Evolutionary conservation across 257 asterid species (phyloP), one percentile per base, ranked within the genome.

Genomic region (Nicotiana noctiflora): DNA sequence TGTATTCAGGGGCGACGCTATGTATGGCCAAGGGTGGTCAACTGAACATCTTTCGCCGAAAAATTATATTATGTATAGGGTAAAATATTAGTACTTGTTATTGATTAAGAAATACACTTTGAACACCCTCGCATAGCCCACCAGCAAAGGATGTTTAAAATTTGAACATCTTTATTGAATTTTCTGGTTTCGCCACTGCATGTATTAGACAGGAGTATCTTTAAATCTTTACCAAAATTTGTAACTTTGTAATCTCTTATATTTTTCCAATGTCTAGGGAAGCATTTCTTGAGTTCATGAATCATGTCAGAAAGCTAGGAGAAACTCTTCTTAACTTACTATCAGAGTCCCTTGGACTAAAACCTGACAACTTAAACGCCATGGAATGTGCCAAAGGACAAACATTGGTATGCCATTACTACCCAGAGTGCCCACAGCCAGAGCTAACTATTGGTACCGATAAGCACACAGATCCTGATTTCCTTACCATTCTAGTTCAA

Each of bases 311-410:
- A 2, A 55, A 77, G 46, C 79, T 92, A n/a, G 93, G 89, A 40
- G 84, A 85, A 51, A 86, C 84, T 49, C 57, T 93, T 19, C 81
- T 88, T 14, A 88, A 81, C 60, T 57, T 92, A n/a, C 75, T 92
- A 78, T 89, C 97, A 0, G 97, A 92, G 83, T 96, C 94, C n/a
- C 92, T 94, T 12, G 95, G 90, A 9, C 86, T 94, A n/a, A 81
- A 91, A 81, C 76, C 74, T 0, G 86, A 88, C 15, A 78, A 80
- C 80, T 81, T 91, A 10, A 84, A 81, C 13, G 78, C 60, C 64
- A 25, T 88, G 82, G 92, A 84, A 77, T 92, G 97, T 4, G 85
- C 79, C 13, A 68, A 4, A 14, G 87, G 86, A 1, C 84, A 89
- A n/a, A 72, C 79, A 10, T 84, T 87, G 37, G 59, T 84, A 2